Percentiles rank a stretch among this genome's conserved stretches.
phyloP scores from a whole-genome alignment of 192 early-diverging fungal genomes.

The Helicostylum pulchrum region DNA sequence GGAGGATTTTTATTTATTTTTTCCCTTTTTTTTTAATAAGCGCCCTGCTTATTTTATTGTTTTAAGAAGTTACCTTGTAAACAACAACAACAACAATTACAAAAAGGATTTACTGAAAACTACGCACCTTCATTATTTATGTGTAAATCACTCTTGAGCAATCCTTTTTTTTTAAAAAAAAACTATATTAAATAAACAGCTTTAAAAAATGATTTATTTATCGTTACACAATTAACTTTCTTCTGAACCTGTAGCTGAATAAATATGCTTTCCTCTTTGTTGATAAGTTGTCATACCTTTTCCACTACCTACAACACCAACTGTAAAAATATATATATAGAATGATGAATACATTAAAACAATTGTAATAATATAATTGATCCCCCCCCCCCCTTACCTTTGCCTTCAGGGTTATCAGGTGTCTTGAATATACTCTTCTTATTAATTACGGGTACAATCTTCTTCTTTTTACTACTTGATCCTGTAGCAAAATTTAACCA shows the following conservation, averaged over 20 bases:
- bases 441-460: constrained; percentile 43
- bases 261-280: constrained; percentile 74
- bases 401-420: constrained; percentile 72
- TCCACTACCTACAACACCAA: constrained; percentile 79
- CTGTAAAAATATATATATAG: too few relatives aligned
- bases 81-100: too few relatives aligned
- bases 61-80: too few relatives aligned
- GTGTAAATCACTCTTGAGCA: background rate
- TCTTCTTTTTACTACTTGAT: constrained; percentile 48
- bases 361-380: too few relatives aligned
- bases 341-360: too few relatives aligned
- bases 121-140: background rate
- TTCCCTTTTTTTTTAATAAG: background rate
- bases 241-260: background rate
- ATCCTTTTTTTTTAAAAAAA: background rate
- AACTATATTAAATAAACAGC: background rate
- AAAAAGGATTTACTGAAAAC: too few relatives aligned
- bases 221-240: constrained; percentile 7
- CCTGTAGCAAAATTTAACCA: constrained; percentile 72
- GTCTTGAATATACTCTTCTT: constrained; percentile 79
- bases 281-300: constrained; percentile 75
- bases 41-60: too few relatives aligned
- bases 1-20: too few relatives aligned
- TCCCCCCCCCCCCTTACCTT: constrained; percentile 60
- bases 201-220: background rate